Conservation (phyloP, 768 basidiomycete genomes). For the Panaeolus cyanescens region DNA sequence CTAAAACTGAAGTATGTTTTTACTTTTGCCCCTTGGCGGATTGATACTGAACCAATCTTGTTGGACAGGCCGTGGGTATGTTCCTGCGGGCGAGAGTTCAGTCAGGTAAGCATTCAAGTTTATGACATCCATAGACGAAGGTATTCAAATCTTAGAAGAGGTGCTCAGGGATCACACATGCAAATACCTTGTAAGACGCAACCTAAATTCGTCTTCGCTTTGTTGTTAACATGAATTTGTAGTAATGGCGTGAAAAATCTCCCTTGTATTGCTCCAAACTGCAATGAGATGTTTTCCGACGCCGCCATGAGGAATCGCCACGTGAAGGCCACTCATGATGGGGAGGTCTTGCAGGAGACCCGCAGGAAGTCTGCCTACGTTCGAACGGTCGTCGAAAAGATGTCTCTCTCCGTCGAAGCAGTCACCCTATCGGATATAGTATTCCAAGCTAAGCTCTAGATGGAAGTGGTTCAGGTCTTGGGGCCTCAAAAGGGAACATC, state of each 20-base stretch:
- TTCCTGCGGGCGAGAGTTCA: background rate
- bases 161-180: background rate
- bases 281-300: constrained; percentile 60
- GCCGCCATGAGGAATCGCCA: constrained; percentile 66
- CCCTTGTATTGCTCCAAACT: constrained; percentile 52
- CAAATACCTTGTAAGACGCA: background rate
- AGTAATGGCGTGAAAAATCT: constrained; percentile 52
- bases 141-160: background rate
- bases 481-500: no score
- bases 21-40: background rate
- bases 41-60: background rate
- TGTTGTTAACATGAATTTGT: background rate
- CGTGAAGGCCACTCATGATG: constrained; percentile 46
- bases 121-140: background rate
- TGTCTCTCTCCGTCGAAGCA: background rate
- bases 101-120: background rate
- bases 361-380: background rate
- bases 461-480: no score
- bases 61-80: background rate
- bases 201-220: background rate
- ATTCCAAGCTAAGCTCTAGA: background rate
- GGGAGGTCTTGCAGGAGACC: background rate
- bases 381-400: background rate
- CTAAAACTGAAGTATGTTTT: constrained; percentile 55
- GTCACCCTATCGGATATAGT: background rate